A percentile compares a stretch with the other conserved stretches of the same genome.
Evolutionary conservation across 1,284 basidiomycete genomes (phyloP).

Genomic region (Kalmanozyma brasiliensis): DNA sequence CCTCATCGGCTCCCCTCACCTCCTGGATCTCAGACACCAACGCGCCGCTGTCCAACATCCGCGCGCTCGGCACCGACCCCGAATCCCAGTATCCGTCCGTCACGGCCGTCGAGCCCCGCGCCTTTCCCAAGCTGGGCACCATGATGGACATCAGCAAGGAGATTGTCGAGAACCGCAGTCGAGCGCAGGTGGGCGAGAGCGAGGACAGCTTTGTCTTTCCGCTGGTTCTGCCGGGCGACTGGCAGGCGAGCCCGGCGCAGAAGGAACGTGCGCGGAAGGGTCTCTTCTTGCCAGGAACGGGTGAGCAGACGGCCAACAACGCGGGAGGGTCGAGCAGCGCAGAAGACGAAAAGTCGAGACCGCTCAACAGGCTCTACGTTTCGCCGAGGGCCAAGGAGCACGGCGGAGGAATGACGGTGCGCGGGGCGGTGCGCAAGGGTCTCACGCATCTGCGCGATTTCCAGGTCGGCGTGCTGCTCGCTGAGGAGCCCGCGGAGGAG

Average conservation of each 20-base stretch:
- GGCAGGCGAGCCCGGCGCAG: constrained; percentile 48
- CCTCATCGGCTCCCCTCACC: constrained; percentile 12
- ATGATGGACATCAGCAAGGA: constrained; percentile 38
- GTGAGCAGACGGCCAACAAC: constrained; percentile 8
- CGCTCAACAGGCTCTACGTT: constrained; percentile 58
- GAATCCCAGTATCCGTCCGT: constrained; percentile 29
- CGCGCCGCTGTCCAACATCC: constrained; percentile 32
- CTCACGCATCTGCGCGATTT: constrained; percentile 50
- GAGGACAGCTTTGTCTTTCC: constrained; percentile 59
- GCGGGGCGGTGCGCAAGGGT: constrained; percentile 45
- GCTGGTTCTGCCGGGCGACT: constrained; percentile 58
- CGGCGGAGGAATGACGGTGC: constrained; percentile 57
- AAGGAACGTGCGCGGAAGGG: constrained; percentile 27
- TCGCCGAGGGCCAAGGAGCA: constrained; percentile 47
- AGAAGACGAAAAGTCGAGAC: neutral
- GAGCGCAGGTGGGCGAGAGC: neutral
- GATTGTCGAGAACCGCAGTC: constrained; percentile 23
- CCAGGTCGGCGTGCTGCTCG: constrained; percentile 46
- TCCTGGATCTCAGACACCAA: constrained; percentile 43
- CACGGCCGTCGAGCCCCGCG: constrained; percentile 52
- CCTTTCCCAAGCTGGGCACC: constrained; percentile 42
- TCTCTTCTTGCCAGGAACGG: constrained; percentile 22
- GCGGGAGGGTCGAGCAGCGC: neutral
- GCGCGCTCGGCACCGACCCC: constrained; percentile 23
- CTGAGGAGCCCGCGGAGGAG: neutral